Evolutionary conservation across 148 eudicot species (phyloP), one percentile per base, ranked within the genome.

Genomic region (Selenicereus undatus): DNA sequence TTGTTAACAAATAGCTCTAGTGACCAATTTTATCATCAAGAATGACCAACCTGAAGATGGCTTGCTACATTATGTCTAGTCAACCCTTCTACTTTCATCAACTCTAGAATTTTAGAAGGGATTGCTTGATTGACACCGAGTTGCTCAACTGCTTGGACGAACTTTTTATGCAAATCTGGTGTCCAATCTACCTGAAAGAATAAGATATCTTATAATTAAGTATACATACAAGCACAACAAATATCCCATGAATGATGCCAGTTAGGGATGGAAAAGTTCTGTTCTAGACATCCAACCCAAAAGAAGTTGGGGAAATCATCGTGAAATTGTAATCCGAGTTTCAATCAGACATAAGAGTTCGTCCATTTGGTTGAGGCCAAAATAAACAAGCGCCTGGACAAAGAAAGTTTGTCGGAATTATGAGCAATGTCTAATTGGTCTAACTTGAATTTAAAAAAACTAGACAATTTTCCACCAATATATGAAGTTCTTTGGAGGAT

Each of bases 1-100:
- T 16, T 18, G 22, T 56, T 56, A 11, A 56, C 16, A 16, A 56
- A 56, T 5, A 56, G 22, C 3, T 56, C 22, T 16, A 56, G 5
- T 20, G 62, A 64, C 68, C 11, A 22, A 24, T 64, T 64, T 9
- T 22, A 64, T 16, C 12, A 64, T 64, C 5, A 29, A n/a, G 68
- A n/a, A 64, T 56, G 14, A 11, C 60, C 1, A 72, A 93, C 97
- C 97, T 93, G 97, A 52, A 93, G 91, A 88, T 93, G 97, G 83
- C 97, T 93, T 32, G 95, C 97, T 65, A 93, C 82, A 54, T 93
- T 93, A 86, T 93, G 95, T 73, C 97, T 84, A 11, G 97, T 93
- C 77, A 93, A 78, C 60, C 97, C 97, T 72, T 92, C 90, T n/a
- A 90, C 97, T 78, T 92, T 88, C 97, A 93, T 93, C 30, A 93